phyloP scores from a whole-genome alignment of 2,329 filamentous ascomycete species.

The Apiospora malaysiana region DNA sequence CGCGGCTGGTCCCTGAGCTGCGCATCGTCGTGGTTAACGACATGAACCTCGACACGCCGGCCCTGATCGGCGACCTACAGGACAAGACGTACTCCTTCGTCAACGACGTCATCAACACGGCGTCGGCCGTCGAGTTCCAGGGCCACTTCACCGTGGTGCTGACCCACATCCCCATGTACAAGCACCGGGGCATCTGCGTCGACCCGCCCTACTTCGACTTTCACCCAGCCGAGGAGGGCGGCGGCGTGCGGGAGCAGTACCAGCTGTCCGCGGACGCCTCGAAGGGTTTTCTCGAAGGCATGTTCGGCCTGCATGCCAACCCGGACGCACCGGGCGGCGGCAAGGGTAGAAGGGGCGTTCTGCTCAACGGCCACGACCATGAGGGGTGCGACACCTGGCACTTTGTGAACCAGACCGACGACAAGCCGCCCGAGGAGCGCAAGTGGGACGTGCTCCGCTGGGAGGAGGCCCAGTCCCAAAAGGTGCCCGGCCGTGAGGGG shows the following conservation, averaged over 20 bases:
- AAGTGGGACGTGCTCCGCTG: constrained; percentile 58
- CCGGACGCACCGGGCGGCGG: constrained; percentile 63
- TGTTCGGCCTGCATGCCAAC: constrained; percentile 78
- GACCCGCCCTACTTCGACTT: constrained; percentile 86
- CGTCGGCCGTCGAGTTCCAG: constrained; percentile 63
- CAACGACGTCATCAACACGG: constrained; percentile 69
- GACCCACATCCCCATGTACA: constrained; percentile 92
- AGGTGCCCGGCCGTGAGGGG: constrained; percentile 48
- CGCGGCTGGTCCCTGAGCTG: constrained; percentile 67
- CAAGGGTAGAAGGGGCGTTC: constrained; percentile 73
- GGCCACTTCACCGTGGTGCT: constrained; percentile 82
- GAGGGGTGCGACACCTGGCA: constrained; percentile 92
- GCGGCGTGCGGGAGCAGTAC: constrained; percentile 88
- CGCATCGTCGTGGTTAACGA: constrained; percentile 88
- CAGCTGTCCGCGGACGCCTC: constrained; percentile 78
- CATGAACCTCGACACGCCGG: constrained; percentile 91
- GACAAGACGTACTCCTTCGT: constrained; percentile 79
- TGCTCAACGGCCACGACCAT: constrained; percentile 94
- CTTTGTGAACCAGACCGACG: constrained; percentile 70
- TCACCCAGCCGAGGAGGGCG: constrained; percentile 67
- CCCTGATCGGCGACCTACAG: constrained; percentile 69
- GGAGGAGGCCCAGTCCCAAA: constrained; percentile 47
- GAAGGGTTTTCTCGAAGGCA: constrained; percentile 78
- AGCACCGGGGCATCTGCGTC: constrained; percentile 79
- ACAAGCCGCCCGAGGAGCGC: constrained; percentile 45